These are phyloP conservation scores for Coniochaeta ligniaria DNA, from an alignment of 2,329 filamentous ascomycete species.

Conservation along the genomic window DNA sequence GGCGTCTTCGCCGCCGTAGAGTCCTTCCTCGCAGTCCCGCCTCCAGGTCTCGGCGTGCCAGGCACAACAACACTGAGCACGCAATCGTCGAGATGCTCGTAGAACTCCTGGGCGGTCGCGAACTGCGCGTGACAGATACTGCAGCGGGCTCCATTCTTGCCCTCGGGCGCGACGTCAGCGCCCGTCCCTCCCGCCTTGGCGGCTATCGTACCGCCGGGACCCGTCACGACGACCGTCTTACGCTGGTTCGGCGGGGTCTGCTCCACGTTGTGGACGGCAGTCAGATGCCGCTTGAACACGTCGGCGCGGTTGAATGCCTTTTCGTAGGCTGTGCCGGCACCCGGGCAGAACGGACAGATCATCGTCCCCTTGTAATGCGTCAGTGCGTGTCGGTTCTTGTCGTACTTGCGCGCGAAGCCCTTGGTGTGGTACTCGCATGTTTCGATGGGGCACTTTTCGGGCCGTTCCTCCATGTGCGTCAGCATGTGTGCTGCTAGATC, in stretches of 20 bases:
- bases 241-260: slow-evolving; percentile 88
- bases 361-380: slow-evolving; percentile 98
- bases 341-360: slow-evolving; percentile 94
- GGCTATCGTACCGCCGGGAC: slow-evolving; percentile 9
- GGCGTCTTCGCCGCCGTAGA: slow-evolving; percentile 15
- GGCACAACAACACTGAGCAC: slow-evolving; percentile 53
- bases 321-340: slow-evolving; percentile 77
- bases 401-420: slow-evolving; percentile 93
- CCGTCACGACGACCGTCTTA: slow-evolving; percentile 50
- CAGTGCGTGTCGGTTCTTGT: slow-evolving; percentile 93
- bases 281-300: slow-evolving; percentile 94
- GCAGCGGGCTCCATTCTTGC: slow-evolving; percentile 62
- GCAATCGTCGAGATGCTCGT: slow-evolving; percentile 80
- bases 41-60: slow-evolving; percentile 24
- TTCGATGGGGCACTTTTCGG: slow-evolving; percentile 91
- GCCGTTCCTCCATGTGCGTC: slow-evolving; percentile 87
- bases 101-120: slow-evolving; percentile 86
- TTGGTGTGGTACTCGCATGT: slow-evolving; percentile 92
- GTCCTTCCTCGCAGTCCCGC: slow-evolving; percentile 16
- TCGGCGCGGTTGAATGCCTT: slow-evolving; percentile 96
- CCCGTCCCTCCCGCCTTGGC: not conserved
- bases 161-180: slow-evolving; percentile 1
- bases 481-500: slow-evolving; percentile 84
- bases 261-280: slow-evolving; percentile 87
- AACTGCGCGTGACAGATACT: slow-evolving; percentile 81